These are phyloP conservation scores for Fusarium sp. DNA, from an alignment of 2,329 filamentous ascomycete genomes.

Conservation along the genomic window DNA sequence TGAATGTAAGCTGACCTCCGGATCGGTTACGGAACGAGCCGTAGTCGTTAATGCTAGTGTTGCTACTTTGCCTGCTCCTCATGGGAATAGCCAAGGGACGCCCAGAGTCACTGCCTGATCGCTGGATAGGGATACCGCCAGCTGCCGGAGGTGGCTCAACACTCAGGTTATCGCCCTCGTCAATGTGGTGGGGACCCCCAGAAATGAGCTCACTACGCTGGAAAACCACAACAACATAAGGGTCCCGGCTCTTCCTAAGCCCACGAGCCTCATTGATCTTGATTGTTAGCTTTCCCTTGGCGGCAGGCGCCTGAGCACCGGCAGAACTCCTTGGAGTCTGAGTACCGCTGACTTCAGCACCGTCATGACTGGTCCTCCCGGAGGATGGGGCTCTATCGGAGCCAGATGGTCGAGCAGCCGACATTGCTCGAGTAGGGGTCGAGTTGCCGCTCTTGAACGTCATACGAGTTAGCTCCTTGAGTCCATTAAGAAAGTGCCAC, in stretches of 20 bases:
- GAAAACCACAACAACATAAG: constrained; percentile 96
- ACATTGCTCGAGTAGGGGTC: constrained; percentile 88
- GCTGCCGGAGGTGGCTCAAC: constrained; percentile 55
- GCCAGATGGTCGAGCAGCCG: constrained; percentile 65
- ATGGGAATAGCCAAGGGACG: constrained; percentile 94
- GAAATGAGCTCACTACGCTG: constrained; percentile 97
- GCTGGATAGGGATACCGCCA: constrained; percentile 69
- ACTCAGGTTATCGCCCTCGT: constrained; percentile 65
- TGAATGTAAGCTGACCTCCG: constrained; percentile 65
- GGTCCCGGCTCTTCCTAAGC: constrained; percentile 82
- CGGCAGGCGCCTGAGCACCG: constrained; percentile 71
- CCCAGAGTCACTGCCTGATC: constrained; percentile 82
- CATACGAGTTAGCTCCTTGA: constrained; percentile 88
- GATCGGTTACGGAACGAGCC: constrained; percentile 68
- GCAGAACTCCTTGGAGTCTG: constrained; percentile 59
- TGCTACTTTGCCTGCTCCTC: constrained; percentile 95
- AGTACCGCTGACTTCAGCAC: constrained; percentile 59
- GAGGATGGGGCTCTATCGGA: constrained; percentile 53
- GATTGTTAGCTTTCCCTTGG: constrained; percentile 89
- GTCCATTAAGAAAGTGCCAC: constrained; percentile 72
- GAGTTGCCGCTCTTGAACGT: constrained; percentile 89
- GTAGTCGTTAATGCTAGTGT: constrained; percentile 81
- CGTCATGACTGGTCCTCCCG: constrained; percentile 52
- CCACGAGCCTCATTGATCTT: constrained; percentile 88
- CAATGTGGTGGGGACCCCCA: constrained; percentile 75